A percentile compares a stretch with the other conserved stretches of the same genome.
phyloP scores from a whole-genome alignment of 2,329 filamentous ascomycete genomes.

The Diaporthe capsici region DNA sequence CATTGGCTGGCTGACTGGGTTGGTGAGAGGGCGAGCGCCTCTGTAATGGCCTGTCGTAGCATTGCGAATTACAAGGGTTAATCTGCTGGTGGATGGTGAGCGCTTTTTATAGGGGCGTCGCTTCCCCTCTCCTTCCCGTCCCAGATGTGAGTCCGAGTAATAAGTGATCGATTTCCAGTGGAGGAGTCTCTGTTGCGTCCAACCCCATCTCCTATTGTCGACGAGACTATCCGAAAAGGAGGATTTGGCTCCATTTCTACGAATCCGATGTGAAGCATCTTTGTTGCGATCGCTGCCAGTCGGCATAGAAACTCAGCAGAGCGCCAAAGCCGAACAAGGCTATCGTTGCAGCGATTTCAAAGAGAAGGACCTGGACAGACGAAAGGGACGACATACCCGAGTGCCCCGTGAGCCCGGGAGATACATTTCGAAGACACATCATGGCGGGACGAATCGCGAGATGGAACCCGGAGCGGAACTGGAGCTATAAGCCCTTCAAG shows the following conservation, averaged over 20 bases:
- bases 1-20: conserved; percentile 33
- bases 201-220: neutral
- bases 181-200: conserved; percentile 9
- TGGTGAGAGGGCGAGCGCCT: conserved; percentile 25
- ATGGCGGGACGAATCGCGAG: conserved; percentile 29
- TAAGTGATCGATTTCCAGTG: conserved; percentile 14
- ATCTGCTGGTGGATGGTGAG: conserved; percentile 19
- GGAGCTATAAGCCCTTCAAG: conserved; percentile 70
- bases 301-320: conserved; percentile 35
- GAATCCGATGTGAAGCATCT: conserved; percentile 38
- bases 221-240: neutral
- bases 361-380: neutral
- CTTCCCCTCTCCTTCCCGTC: conserved; percentile 10
- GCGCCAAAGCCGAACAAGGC: neutral
- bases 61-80: conserved; percentile 10
- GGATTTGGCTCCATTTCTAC: neutral
- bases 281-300: conserved; percentile 39
- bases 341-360: neutral
- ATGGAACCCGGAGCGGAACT: conserved; percentile 45
- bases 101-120: conserved; percentile 15
- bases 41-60: conserved; percentile 24
- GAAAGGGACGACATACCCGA: neutral
- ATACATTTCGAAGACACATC: conserved; percentile 23
- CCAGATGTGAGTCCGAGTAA: conserved; percentile 7
- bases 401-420: neutral